Evolutionary conservation across 202 grass and related monocot genomes (phyloP).

Genomic region (Musa balbisiana): DNA sequence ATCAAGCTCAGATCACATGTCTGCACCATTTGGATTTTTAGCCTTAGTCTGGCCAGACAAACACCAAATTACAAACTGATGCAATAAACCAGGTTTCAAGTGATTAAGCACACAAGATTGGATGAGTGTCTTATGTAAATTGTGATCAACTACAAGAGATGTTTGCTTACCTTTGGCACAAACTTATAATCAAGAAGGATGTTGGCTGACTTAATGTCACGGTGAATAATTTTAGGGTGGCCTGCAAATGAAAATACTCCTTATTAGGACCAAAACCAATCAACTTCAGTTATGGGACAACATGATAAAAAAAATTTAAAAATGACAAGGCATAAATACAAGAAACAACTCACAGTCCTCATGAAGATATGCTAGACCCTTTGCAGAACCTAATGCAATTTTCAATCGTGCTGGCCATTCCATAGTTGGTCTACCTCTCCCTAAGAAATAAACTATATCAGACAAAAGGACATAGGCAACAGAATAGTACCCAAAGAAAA

Average conservation of each 20-base stretch:
- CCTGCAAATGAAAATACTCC: conserved; percentile 40
- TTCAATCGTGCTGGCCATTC: conserved; percentile 76
- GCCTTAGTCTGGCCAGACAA: too few relatives aligned
- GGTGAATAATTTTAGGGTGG: conserved; percentile 97
- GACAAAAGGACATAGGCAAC: too few relatives aligned
- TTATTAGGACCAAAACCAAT: background rate
- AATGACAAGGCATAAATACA: conserved; percentile 8
- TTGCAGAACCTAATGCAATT: conserved; percentile 23
- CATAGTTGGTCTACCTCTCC: conserved; percentile 52
- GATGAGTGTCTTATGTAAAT: too few relatives aligned
- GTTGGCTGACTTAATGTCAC: conserved; percentile 91
- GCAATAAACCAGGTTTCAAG: background rate
- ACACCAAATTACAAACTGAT: background rate
- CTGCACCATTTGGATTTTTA: too few relatives aligned
- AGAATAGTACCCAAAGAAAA: too few relatives aligned
- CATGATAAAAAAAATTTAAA: conserved; percentile 1
- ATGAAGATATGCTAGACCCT: conserved; percentile 88
- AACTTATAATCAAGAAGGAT: conserved; percentile 98
- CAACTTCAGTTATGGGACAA: background rate
- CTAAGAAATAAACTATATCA: conserved; percentile 14
- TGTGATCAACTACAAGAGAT: too few relatives aligned
- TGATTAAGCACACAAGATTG: too few relatives aligned
- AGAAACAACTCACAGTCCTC: conserved; percentile 71
- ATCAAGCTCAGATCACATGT: background rate
- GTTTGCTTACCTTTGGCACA: conserved; percentile 60